Evolutionary conservation across 148 eudicot species (phyloP).

Genomic region (Silene latifolia): DNA sequence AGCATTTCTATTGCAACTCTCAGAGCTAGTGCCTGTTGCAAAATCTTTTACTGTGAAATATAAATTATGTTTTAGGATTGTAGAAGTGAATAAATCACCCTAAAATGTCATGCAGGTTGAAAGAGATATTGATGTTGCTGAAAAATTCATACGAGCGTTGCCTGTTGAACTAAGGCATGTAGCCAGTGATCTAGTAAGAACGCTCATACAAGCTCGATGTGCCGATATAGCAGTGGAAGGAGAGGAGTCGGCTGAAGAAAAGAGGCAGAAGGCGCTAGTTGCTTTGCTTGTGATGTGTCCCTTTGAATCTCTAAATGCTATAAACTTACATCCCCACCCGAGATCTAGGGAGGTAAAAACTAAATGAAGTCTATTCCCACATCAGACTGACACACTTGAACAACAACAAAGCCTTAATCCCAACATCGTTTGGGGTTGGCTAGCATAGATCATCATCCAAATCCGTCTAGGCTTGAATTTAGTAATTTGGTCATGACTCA

Average conservation of each 20-base stretch:
- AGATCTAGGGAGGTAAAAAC: neutral
- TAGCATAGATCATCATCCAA: no score
- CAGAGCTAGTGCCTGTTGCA: neutral
- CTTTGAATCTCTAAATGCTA: no score
- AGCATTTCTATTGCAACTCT: neutral
- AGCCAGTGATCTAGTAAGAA: slow-evolving; percentile 69
- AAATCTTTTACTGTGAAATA: neutral
- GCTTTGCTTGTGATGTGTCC: slow-evolving; percentile 72
- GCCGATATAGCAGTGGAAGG: slow-evolving; percentile 74
- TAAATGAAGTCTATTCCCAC: neutral
- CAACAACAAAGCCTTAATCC: no score
- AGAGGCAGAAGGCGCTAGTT: slow-evolving; percentile 73
- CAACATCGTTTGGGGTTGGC: no score
- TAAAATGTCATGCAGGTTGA: slow-evolving; percentile 76
- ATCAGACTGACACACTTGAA: neutral
- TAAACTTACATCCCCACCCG: no score
- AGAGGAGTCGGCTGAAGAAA: slow-evolving; percentile 87
- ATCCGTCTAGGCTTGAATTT: no score
- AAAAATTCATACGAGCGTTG: no score
- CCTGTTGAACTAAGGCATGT: slow-evolving; percentile 69
- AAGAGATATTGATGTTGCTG: slow-evolving; percentile 82
- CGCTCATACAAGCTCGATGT: slow-evolving; percentile 79
- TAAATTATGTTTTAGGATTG: neutral
- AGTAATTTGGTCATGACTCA: no score
- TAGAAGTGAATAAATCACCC: no score